Conservation (phyloP, 2,329 filamentous ascomycete species). For the Cercospora sp. region DNA sequence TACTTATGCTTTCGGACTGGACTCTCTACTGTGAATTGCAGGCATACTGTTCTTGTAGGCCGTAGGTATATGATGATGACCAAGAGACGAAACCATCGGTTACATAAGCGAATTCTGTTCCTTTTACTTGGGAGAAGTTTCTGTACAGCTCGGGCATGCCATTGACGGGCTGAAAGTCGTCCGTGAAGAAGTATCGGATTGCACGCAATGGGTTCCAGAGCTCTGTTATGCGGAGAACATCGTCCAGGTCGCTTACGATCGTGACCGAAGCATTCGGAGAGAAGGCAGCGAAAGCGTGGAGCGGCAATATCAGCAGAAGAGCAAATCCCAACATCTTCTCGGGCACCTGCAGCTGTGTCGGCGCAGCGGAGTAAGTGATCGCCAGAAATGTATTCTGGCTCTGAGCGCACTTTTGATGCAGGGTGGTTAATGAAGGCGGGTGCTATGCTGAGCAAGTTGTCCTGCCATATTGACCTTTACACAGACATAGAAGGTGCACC, state of each 20-base stretch:
- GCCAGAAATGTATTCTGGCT: neutral
- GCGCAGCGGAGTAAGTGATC: neutral
- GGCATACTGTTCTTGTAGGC: neutral
- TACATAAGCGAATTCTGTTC: constrained; percentile 33
- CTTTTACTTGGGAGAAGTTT: neutral
- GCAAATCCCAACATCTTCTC: neutral
- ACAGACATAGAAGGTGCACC: neutral
- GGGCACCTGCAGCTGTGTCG: neutral
- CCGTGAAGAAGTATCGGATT: constrained; percentile 19
- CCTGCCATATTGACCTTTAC: neutral
- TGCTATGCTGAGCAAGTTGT: neutral
- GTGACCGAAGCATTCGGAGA: constrained; percentile 17
- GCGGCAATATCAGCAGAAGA: neutral
- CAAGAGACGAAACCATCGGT: constrained; percentile 28
- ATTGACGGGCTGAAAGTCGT: constrained; percentile 25
- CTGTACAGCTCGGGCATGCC: constrained; percentile 27
- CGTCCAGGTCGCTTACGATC: constrained; percentile 33
- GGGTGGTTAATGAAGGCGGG: neutral
- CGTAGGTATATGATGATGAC: constrained; percentile 19
- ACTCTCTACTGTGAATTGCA: neutral
- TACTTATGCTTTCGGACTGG: neutral
- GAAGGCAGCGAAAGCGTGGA: neutral
- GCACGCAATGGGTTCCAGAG: constrained; percentile 28
- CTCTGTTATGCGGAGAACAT: constrained; percentile 29
- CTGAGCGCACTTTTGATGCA: neutral